phyloP scores from a whole-genome alignment of 2,329 filamentous ascomycete species.

The Hypoxylon sp. region DNA sequence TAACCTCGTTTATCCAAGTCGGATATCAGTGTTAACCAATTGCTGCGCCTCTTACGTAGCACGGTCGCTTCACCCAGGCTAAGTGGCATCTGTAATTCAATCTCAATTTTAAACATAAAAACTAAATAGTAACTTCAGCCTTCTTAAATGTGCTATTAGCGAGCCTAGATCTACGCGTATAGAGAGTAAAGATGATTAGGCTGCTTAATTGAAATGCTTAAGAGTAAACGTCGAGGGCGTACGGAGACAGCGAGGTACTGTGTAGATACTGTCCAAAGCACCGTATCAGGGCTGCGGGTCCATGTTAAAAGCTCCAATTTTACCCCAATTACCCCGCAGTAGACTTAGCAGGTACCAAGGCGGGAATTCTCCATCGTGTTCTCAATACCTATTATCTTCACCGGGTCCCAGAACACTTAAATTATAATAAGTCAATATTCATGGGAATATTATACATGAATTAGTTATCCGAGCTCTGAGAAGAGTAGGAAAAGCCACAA shows the following conservation, averaged over 20 bases:
- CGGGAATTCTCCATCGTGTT: neutral
- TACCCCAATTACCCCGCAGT: constrained; percentile 29
- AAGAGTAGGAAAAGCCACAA: constrained; percentile 1
- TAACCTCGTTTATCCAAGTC: constrained; percentile 25
- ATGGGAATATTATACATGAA: neutral
- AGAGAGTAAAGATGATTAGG: neutral
- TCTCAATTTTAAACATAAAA: neutral
- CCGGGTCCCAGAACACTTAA: neutral
- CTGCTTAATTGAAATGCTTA: neutral
- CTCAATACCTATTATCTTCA: neutral
- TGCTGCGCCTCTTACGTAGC: constrained; percentile 2
- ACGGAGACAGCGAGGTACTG: neutral
- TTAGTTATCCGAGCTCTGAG: neutral
- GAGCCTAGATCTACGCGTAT: neutral
- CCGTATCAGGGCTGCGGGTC: neutral
- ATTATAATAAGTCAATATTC: constrained; percentile 1
- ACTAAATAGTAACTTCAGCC: neutral
- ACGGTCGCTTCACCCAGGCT: neutral
- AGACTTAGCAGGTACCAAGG: neutral
- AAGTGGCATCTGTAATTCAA: neutral
- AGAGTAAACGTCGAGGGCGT: neutral
- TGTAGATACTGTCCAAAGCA: constrained; percentile 1
- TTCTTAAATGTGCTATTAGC: neutral
- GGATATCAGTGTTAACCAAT: constrained; percentile 5
- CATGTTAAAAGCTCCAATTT: constrained; percentile 2